These are phyloP conservation scores for Eleusine coracana DNA, from an alignment of 176 grass and related monocot genomes.

Conservation along the genomic window DNA sequence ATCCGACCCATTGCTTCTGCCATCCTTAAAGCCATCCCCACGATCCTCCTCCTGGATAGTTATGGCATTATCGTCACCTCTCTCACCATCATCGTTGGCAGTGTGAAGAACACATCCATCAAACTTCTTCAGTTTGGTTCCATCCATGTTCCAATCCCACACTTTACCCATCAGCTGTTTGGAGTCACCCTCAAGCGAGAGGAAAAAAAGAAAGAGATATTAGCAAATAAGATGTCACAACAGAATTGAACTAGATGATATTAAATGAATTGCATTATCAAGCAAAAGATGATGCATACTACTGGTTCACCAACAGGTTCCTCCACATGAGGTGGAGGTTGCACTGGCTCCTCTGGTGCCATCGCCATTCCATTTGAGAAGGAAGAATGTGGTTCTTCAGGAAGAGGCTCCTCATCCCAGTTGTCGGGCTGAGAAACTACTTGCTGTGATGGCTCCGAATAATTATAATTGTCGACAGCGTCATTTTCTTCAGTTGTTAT, in stretches of 20 bases:
- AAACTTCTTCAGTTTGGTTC: too few relatives aligned
- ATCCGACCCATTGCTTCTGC: too few relatives aligned
- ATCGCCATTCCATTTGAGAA: slow-evolving; percentile 53
- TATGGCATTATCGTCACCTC: too few relatives aligned
- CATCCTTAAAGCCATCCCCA: too few relatives aligned
- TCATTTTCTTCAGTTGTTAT: slow-evolving; percentile 57
- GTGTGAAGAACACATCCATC: too few relatives aligned
- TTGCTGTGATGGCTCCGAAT: slow-evolving; percentile 60
- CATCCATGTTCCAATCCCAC: too few relatives aligned
- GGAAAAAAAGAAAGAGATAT: too few relatives aligned
- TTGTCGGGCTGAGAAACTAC: slow-evolving; percentile 52
- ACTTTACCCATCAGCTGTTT: too few relatives aligned
- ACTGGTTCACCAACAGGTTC: slow-evolving; percentile 71
- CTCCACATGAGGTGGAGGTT: slow-evolving; percentile 47
- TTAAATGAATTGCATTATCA: slow-evolving; percentile 12
- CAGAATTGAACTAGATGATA: slow-evolving; percentile 3
- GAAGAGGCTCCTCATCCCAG: slow-evolving; percentile 55
- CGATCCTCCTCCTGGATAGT: too few relatives aligned
- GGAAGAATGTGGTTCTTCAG: slow-evolving; percentile 61
- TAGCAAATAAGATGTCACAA: too few relatives aligned
- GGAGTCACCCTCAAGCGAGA: too few relatives aligned
- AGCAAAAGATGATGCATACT: slow-evolving; percentile 54
- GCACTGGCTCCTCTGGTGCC: slow-evolving; percentile 52
- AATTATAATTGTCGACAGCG: slow-evolving; percentile 56
- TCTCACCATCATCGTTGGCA: too few relatives aligned